These are phyloP conservation scores for Chlamydomonas incerta DNA, from an alignment of 139 green algal genomes.

Conservation along the genomic window DNA sequence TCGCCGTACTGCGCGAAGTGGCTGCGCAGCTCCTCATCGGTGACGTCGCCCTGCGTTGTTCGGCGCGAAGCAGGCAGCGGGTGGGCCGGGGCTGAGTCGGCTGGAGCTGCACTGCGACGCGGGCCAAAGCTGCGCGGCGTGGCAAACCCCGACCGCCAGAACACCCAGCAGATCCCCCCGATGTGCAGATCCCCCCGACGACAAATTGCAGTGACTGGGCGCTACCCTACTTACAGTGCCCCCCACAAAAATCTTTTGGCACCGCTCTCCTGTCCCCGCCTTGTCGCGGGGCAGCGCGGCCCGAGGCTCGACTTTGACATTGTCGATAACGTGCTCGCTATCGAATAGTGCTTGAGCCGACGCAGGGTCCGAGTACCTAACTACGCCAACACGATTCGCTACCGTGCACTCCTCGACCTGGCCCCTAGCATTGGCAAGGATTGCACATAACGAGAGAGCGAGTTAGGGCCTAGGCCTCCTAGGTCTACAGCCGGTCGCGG, in stretches of 20 bases:
- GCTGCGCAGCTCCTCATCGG: constrained; percentile 75
- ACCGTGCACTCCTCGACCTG: constrained; percentile 43
- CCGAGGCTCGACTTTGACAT: constrained; percentile 76
- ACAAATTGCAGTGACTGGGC: no score
- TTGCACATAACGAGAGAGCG: background rate
- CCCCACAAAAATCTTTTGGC: constrained; percentile 87
- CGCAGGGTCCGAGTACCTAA: constrained; percentile 45
- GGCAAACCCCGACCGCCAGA: no score
- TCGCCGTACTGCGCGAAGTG: constrained; percentile 81
- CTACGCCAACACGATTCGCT: constrained; percentile 21
- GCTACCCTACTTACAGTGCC: constrained; percentile 68
- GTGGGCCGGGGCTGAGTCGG: no score
- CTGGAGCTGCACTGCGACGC: no score
- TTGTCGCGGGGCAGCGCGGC: constrained; percentile 76
- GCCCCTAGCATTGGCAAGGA: constrained; percentile 24
- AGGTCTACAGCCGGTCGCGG: background rate
- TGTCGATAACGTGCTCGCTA: constrained; percentile 74
- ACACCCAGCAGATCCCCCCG: no score
- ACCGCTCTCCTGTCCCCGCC: constrained; percentile 60
- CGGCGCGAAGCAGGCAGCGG: no score
- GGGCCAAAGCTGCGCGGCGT: background rate
- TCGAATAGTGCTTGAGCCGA: constrained; percentile 38
- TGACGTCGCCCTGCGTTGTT: constrained; percentile 76
- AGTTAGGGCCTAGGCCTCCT: constrained; percentile 21
- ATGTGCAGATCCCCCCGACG: no score